Percentiles rank a stretch among this genome's conserved stretches.
Evolutionary conservation across 352 stramenopile species (phyloP).

Genomic region (Blastocystis sp.): DNA sequence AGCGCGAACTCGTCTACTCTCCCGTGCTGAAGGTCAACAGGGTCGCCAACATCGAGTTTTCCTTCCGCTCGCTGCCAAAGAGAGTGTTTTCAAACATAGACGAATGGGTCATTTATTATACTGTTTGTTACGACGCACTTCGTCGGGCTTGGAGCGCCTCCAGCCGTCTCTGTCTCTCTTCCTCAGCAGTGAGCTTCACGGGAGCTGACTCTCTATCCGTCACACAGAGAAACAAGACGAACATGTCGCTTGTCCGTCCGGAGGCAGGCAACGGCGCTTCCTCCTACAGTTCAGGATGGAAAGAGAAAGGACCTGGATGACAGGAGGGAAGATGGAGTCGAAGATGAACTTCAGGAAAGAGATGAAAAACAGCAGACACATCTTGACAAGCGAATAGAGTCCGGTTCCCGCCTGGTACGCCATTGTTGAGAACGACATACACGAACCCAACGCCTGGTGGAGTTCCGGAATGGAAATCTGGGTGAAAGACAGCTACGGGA

Average conservation of each 20-base stretch:
- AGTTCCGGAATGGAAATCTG: conserved; percentile 48
- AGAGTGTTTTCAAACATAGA: neutral
- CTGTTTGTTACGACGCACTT: conserved; percentile 19
- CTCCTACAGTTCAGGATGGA: neutral
- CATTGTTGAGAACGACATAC: conserved; percentile 7
- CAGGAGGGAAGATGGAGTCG: conserved; percentile 37
- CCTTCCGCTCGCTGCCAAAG: neutral
- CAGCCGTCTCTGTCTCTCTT: conserved; percentile 21
- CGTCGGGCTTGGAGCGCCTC: neutral
- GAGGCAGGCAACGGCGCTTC: neutral
- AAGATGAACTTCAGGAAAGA: neutral
- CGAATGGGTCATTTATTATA: conserved; percentile 30
- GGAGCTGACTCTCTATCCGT: neutral
- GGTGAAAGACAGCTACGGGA: neutral
- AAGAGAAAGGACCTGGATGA: neutral
- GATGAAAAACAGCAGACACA: neutral
- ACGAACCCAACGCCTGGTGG: conserved; percentile 14
- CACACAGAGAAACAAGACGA: neutral
- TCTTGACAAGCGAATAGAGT: neutral
- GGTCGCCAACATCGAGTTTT: conserved; percentile 10
- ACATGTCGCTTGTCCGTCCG: neutral
- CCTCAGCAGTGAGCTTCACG: neutral
- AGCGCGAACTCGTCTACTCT: conserved; percentile 49
- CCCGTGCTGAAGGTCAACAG: conserved; percentile 34
- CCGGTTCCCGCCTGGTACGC: neutral